phyloP scores from a whole-genome alignment of 768 basidiomycete species.

The Rubroboletus pulcherrimus region DNA sequence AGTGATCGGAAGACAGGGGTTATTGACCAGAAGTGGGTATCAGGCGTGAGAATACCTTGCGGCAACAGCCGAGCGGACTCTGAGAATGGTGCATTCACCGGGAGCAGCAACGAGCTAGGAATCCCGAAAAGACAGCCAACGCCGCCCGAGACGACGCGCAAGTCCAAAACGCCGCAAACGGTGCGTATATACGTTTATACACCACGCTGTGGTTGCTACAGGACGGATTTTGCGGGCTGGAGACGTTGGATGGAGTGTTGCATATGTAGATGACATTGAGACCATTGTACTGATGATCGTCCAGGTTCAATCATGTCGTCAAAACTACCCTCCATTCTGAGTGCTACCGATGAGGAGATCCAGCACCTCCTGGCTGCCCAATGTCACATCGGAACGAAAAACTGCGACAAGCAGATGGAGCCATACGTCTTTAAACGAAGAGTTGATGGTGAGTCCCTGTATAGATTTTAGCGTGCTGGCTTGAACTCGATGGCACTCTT shows the following conservation, averaged over 20 bases:
- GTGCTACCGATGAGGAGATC: conserved; percentile 96
- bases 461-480: conserved; percentile 6
- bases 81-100: conserved; percentile 1
- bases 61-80: conserved; percentile 26
- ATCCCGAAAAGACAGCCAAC: conserved; percentile 32
- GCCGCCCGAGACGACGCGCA: conserved; percentile 40
- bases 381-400: conserved; percentile 97
- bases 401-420: conserved; percentile 99
- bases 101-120: conserved; percentile 20
- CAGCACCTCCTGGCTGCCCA: conserved; percentile 92
- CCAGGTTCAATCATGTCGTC: conserved; percentile 55
- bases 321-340: conserved; percentile 91
- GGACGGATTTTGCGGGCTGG: conserved; percentile 5
- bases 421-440: conserved; percentile 97
- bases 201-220: conserved; percentile 5
- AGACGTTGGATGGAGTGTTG: conserved; percentile 35
- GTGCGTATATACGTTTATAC: conserved; percentile 32
- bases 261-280: conserved; percentile 27
- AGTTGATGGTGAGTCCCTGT: conserved; percentile 70
- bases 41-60: conserved; percentile 15
- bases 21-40: neutral
- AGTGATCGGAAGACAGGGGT: conserved; percentile 6
- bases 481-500: conserved; percentile 7
- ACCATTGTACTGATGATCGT: conserved; percentile 25
- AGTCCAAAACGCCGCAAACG: conserved; percentile 36